A percentile compares a stretch with the other conserved stretches of the same genome.
These are phyloP conservation scores for Anisodus acutangulus DNA, from an alignment of 257 asterid species.

Conservation along the genomic window DNA sequence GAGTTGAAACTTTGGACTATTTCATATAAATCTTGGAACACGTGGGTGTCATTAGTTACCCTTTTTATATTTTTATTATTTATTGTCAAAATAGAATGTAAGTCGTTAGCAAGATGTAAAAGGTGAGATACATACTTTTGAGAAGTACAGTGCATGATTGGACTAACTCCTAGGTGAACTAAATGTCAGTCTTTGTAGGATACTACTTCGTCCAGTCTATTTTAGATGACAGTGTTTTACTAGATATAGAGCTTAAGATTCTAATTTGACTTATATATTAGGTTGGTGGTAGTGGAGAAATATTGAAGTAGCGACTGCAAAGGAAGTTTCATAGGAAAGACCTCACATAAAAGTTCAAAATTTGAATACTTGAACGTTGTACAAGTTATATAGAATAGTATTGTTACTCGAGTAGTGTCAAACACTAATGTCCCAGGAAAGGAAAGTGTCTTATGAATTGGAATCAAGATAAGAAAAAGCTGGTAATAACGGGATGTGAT, in stretches of 20 bases:
- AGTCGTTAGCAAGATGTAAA: not conserved
- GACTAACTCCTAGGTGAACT: not conserved
- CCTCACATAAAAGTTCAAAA: not conserved
- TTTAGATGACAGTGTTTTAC: not conserved
- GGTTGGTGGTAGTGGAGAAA: not conserved
- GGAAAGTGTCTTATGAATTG: not conserved
- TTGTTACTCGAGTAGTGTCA: not conserved
- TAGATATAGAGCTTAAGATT: not conserved
- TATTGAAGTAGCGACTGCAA: not conserved
- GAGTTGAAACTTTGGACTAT: not conserved
- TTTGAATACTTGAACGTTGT: not conserved
- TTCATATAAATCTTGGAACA: not conserved
- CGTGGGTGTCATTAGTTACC: not conserved
- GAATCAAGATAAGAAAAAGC: not conserved
- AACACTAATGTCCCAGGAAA: not conserved
- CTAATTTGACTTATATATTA: not conserved
- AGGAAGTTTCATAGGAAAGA: not conserved
- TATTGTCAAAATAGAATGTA: not conserved
- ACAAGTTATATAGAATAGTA: not conserved
- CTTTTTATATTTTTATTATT: not conserved
- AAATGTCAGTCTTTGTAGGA: not conserved
- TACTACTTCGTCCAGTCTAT: not conserved
- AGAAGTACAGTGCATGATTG: not conserved
- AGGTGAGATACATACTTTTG: not conserved
- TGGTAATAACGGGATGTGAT: not conserved